Percentiles rank a stretch among this genome's conserved stretches.
Evolutionary conservation across 106 monocot genomes (phyloP).

Genomic region (Acorus gramineus): DNA sequence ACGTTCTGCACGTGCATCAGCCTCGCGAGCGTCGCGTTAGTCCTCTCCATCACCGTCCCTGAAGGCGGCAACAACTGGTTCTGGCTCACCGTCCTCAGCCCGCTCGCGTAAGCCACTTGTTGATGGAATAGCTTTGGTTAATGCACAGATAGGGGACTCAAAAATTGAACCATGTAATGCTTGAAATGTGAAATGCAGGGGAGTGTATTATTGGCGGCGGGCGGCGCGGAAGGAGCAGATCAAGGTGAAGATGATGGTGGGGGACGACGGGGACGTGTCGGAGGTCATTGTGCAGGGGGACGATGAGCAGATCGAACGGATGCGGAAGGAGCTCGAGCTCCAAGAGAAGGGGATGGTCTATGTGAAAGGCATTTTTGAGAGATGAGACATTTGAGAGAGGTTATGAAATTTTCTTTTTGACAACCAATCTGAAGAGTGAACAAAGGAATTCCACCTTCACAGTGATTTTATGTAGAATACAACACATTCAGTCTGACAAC

Average conservation of each 20-base stretch:
- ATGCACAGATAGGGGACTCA: too few relatives aligned
- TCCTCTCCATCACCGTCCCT: conserved; percentile 82
- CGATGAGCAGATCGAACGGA: conserved; percentile 75
- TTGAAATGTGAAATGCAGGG: conserved; percentile 26
- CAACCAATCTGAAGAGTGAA: too few relatives aligned
- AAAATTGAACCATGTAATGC: too few relatives aligned
- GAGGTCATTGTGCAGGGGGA: conserved; percentile 84
- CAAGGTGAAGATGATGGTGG: conserved; percentile 80
- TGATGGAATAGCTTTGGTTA: too few relatives aligned
- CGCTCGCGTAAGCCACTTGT: conserved; percentile 47
- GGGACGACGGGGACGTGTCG: conserved; percentile 49
- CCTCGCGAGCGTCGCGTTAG: conserved; percentile 81
- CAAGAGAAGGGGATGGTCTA: conserved; percentile 89
- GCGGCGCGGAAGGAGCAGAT: conserved; percentile 89
- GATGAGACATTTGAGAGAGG: conserved; percentile 5
- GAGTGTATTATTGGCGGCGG: conserved; percentile 75
- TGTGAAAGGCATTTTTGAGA: conserved; percentile 84
- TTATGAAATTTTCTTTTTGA: too few relatives aligned
- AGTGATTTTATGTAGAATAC: too few relatives aligned
- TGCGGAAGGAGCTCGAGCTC: conserved; percentile 78
- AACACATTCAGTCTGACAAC: too few relatives aligned
- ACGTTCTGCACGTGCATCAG: conserved; percentile 98
- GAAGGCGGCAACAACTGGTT: conserved; percentile 97
- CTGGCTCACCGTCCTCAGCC: conserved; percentile 67
- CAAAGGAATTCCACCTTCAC: too few relatives aligned